Conservation (phyloP, 2,329 filamentous ascomycete species). For the Talaromyces rugulosus region DNA sequence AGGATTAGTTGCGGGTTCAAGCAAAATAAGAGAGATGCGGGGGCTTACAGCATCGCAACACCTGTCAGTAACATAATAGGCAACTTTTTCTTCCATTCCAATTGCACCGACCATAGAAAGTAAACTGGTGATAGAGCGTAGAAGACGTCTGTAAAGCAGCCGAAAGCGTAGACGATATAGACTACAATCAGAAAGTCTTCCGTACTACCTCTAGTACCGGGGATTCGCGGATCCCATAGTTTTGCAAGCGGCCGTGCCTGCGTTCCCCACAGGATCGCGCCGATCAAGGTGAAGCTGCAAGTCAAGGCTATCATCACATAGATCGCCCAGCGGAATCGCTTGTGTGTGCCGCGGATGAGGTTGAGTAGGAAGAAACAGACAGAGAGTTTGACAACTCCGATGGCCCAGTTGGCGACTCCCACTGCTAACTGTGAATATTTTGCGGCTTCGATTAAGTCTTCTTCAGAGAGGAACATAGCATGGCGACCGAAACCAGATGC, state of each 20-base stretch:
- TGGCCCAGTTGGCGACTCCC: not conserved
- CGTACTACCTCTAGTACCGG: not conserved
- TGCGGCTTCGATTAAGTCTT: not conserved
- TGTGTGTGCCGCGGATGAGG: not conserved
- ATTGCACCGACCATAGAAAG: not conserved
- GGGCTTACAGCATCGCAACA: not conserved
- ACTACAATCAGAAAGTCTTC: not conserved
- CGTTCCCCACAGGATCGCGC: not conserved
- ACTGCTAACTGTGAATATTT: not conserved
- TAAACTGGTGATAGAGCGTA: slow-evolving; percentile 1
- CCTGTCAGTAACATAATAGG: not conserved
- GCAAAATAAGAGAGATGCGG: not conserved
- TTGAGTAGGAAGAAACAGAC: slow-evolving; percentile 1
- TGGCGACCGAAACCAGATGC: not conserved
- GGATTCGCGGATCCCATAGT: not conserved
- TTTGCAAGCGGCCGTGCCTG: not conserved
- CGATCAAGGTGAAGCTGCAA: not conserved
- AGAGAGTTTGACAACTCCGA: not conserved
- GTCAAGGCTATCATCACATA: not conserved
- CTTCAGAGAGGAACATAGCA: not conserved
- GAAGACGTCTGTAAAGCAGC: not conserved
- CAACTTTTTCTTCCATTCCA: not conserved
- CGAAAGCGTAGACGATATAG: not conserved
- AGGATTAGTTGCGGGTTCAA: not conserved
- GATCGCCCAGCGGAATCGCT: not conserved